These are phyloP conservation scores for Eremothecium cymbalariae DNA, from an alignment of 1,139 yeast genomes.

Conservation along the genomic window DNA sequence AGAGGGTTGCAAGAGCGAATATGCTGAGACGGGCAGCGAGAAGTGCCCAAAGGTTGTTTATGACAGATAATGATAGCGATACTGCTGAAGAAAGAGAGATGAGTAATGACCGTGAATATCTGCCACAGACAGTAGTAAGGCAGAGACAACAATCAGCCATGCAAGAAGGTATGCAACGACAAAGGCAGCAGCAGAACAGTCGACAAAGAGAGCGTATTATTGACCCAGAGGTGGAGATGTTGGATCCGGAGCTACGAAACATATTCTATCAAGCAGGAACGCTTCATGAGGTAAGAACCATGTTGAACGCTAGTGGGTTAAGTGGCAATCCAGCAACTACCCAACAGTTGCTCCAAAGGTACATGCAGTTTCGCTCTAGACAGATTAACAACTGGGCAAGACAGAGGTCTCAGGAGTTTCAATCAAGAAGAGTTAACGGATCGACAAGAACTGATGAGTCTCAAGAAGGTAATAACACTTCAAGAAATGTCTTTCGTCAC, in stretches of 20 bases:
- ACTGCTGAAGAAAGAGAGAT: constrained; percentile 12
- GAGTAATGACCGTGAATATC: constrained; percentile 8
- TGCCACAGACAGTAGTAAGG: constrained; percentile 15
- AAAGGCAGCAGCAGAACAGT: constrained; percentile 8
- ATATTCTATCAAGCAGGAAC: constrained; percentile 24
- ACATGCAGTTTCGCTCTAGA: constrained; percentile 19
- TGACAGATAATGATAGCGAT: constrained; percentile 6
- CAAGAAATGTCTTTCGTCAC: constrained; percentile 1
- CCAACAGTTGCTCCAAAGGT: constrained; percentile 17
- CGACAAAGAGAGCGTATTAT: constrained; percentile 7
- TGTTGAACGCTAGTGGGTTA: constrained; percentile 10
- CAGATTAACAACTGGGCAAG: constrained; percentile 19
- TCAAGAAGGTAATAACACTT: neutral
- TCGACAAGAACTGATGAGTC: constrained; percentile 6
- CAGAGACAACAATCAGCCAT: constrained; percentile 12
- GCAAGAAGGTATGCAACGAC: constrained; percentile 11
- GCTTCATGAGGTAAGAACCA: constrained; percentile 19
- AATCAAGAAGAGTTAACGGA: constrained; percentile 4
- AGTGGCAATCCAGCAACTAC: constrained; percentile 7
- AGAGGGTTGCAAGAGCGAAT: constrained; percentile 15
- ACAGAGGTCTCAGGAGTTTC: constrained; percentile 7
- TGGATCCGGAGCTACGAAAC: constrained; percentile 15
- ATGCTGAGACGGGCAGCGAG: constrained; percentile 18
- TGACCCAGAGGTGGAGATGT: constrained; percentile 6
- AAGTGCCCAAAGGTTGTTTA: constrained; percentile 15